Conservation (phyloP, 176 grass and related monocot species). For the Leersia perrieri region DNA sequence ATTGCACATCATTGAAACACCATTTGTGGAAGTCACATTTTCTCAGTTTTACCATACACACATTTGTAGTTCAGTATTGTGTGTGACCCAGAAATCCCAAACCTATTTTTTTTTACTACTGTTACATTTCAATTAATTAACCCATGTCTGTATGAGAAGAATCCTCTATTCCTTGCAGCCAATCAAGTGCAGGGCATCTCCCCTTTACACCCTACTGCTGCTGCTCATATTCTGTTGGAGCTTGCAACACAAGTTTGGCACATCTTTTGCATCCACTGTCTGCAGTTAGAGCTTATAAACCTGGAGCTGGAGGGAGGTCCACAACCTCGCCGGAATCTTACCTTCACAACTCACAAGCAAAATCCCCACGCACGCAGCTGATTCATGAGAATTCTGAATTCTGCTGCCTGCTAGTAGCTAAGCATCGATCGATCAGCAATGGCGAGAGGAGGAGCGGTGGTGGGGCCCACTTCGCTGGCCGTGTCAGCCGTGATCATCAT, state of each 20-base stretch:
- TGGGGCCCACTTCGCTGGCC: not conserved
- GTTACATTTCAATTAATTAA: not conserved
- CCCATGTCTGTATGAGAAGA: not conserved
- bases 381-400: not conserved
- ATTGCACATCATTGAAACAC: too few relatives aligned
- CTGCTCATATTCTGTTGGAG: constrained; percentile 32
- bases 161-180: constrained; percentile 30
- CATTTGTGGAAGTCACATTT: too few relatives aligned
- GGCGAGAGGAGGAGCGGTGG: constrained; percentile 19
- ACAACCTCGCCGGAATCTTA: constrained; percentile 32
- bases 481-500: not conserved
- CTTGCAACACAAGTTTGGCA: constrained; percentile 54
- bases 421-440: constrained; percentile 12
- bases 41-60: too few relatives aligned
- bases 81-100: too few relatives aligned
- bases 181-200: constrained; percentile 29
- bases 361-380: constrained; percentile 10
- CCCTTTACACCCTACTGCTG: constrained; percentile 49
- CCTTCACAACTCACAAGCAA: constrained; percentile 40
- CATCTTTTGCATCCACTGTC: constrained; percentile 8
- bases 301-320: constrained; percentile 2
- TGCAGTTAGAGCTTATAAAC: constrained; percentile 34
- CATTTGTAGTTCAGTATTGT: too few relatives aligned
- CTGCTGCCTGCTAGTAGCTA: not conserved
- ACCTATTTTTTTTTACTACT: too few relatives aligned